phyloP scores from a whole-genome alignment of 768 basidiomycete genomes.

The Boletus rubropictus region DNA sequence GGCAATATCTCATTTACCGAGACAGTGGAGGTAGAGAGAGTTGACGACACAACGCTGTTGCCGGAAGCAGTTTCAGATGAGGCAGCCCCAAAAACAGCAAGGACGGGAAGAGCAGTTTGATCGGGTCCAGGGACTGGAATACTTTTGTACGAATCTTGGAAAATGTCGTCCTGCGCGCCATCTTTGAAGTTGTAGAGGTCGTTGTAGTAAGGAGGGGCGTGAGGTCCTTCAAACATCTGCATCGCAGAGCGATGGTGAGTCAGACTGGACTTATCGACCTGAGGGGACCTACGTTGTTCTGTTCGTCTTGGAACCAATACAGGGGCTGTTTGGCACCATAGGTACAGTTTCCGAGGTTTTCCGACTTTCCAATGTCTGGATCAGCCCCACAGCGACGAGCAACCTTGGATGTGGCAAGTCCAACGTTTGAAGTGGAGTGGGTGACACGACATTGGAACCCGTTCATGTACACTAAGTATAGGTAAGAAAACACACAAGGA shows the following conservation, averaged over 20 bases:
- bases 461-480: slow-evolving; percentile 60
- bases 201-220: slow-evolving; percentile 61
- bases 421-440: slow-evolving; percentile 43
- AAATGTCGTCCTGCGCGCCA: slow-evolving; percentile 71
- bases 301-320: slow-evolving; percentile 62
- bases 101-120: slow-evolving; percentile 23
- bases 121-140: slow-evolving; percentile 42
- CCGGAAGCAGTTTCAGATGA: not conserved
- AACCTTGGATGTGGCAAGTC: slow-evolving; percentile 51
- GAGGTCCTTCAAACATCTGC: slow-evolving; percentile 61
- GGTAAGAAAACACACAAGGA: not conserved
- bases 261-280: not conserved
- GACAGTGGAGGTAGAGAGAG: not conserved
- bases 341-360: slow-evolving; percentile 59
- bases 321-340: slow-evolving; percentile 66
- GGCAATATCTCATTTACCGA: not conserved
- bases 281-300: slow-evolving; percentile 48
- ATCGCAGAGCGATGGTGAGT: not conserved
- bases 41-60: not conserved
- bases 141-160: slow-evolving; percentile 48
- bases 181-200: slow-evolving; percentile 66
- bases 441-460: slow-evolving; percentile 66
- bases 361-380: slow-evolving; percentile 37
- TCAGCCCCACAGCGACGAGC: slow-evolving; percentile 66
- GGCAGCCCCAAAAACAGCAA: not conserved